Percentiles rank a stretch among this genome's conserved stretches.
Conservation (phyloP, 306 rosid genomes). For the Alnus rubra region DNA sequence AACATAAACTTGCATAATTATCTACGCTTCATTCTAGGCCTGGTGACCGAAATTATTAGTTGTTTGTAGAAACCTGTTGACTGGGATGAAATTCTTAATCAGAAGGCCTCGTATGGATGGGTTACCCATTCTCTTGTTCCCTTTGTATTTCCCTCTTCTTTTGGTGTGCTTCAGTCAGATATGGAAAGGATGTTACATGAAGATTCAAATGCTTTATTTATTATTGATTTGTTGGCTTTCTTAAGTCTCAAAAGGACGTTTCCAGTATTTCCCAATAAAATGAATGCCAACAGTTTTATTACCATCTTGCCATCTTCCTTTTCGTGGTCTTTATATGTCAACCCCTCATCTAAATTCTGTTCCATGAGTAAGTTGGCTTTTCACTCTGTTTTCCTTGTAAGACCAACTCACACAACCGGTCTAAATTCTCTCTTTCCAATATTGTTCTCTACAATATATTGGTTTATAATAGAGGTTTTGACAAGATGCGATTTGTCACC, state of each 20-base stretch:
- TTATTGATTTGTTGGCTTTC: not conserved
- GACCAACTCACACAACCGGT: not conserved
- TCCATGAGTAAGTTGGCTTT: not conserved
- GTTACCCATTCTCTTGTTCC: not conserved
- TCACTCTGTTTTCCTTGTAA: not conserved
- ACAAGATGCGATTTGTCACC: too few relatives aligned
- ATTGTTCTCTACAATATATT: too few relatives aligned
- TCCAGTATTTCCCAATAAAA: not conserved
- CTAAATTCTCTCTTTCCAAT: not conserved
- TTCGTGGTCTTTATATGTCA: not conserved
- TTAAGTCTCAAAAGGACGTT: not conserved
- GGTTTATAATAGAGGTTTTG: too few relatives aligned
- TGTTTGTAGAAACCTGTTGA: not conserved
- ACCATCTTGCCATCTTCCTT: not conserved
- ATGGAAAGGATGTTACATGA: not conserved
- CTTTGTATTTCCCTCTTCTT: not conserved
- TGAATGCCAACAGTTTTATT: not conserved
- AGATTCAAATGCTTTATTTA: not conserved
- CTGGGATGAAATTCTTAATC: not conserved
- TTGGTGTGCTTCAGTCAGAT: not conserved
- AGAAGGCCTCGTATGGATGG: not conserved
- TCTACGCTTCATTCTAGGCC: not conserved
- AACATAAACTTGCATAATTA: not conserved
- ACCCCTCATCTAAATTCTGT: not conserved
- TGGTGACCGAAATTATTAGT: not conserved